Conservation (phyloP, 345 rosid genomes). For the Gossypium herbaceum region DNA sequence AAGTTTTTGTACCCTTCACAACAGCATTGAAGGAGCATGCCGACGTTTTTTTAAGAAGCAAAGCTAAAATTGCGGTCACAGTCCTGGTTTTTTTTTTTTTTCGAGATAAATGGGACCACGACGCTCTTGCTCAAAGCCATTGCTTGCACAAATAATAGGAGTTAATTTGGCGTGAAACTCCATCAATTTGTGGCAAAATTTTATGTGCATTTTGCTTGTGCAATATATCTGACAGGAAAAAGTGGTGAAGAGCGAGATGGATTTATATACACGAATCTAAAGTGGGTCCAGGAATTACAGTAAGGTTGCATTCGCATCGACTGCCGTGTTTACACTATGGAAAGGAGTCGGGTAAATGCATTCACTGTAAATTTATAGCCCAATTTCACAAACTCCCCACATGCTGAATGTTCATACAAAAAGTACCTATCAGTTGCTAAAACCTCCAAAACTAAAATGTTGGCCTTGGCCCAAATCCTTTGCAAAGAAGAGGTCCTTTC, state of each 20-base stretch:
- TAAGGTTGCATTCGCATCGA: conserved; percentile 12
- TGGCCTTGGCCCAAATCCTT: too few species aligned
- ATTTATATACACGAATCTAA: conserved; percentile 8
- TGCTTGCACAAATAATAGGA: background rate
- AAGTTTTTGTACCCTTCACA: background rate
- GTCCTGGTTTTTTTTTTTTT: too few species aligned
- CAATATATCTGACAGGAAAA: conserved; percentile 15
- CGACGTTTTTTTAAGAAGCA: background rate
- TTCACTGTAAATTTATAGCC: background rate
- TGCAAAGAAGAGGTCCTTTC: too few species aligned
- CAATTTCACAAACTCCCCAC: too few species aligned
- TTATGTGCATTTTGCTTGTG: background rate
- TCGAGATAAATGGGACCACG: background rate
- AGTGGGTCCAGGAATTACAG: conserved; percentile 8
- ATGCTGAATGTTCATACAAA: too few species aligned
- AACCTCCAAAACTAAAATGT: too few species aligned
- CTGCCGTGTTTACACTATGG: conserved; percentile 1
- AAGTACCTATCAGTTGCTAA: too few species aligned
- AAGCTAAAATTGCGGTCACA: too few species aligned
- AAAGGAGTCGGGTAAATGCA: background rate
- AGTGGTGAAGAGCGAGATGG: background rate
- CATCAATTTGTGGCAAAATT: background rate
- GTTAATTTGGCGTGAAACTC: background rate
- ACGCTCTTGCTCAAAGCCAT: background rate
- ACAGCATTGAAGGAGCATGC: background rate